Percentiles rank a stretch among this genome's conserved stretches.
phyloP scores from a whole-genome alignment of 352 stramenopile species.

The Globisporangium irregulare region DNA sequence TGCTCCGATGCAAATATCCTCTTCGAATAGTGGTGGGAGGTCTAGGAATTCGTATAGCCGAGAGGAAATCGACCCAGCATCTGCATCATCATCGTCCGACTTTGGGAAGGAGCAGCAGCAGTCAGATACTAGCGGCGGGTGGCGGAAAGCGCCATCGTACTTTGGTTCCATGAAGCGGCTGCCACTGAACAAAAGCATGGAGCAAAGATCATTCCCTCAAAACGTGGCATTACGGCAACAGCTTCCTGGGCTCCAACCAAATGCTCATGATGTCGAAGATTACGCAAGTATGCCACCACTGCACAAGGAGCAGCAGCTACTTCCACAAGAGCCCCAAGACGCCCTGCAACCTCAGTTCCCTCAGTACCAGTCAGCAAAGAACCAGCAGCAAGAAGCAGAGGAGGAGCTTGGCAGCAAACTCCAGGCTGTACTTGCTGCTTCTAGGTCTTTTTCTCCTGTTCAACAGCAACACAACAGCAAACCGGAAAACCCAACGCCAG shows the following conservation, averaged over 20 bases:
- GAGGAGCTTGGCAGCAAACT: neutral
- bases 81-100: neutral
- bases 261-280: neutral
- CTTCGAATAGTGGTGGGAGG: neutral
- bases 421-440: neutral
- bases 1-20: neutral
- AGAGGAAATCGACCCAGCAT: slow-evolving; percentile 14
- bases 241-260: neutral
- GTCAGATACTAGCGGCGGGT: slow-evolving; percentile 11
- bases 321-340: neutral
- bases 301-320: slow-evolving; percentile 4
- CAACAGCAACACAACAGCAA: neutral
- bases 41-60: slow-evolving; percentile 1
- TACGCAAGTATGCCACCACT: slow-evolving; percentile 14
- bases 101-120: neutral
- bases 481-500: neutral
- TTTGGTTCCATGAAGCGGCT: slow-evolving; percentile 51
- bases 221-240: neutral
- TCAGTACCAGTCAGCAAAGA: slow-evolving; percentile 8
- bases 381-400: slow-evolving; percentile 27
- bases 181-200: slow-evolving; percentile 13
- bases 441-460: neutral
- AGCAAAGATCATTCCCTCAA: neutral
- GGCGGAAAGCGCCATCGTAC: slow-evolving; percentile 48
- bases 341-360: neutral